Evolutionary conservation across 805 yeast genomes (phyloP).

Genomic region (Saturnispora galanensis): DNA sequence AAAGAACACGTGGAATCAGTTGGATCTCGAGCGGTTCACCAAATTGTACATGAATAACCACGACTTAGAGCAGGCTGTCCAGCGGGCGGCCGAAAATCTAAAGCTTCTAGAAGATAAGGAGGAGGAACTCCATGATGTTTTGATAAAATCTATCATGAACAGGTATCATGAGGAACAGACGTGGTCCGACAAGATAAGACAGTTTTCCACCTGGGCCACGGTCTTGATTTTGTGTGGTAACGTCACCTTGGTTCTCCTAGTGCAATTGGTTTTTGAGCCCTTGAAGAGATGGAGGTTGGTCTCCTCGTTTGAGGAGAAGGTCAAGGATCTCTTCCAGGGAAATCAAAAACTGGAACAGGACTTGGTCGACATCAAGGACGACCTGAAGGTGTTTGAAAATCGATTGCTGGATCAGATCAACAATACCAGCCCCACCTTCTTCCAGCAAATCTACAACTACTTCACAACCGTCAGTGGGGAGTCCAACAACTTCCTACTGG

Average conservation of each 20-base stretch:
- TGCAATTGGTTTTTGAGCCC: slow-evolving; percentile 87
- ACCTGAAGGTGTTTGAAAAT: slow-evolving; percentile 11
- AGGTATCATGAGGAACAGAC: slow-evolving; percentile 95
- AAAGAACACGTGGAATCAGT: slow-evolving; percentile 70
- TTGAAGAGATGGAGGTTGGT: slow-evolving; percentile 83
- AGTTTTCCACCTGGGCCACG: slow-evolving; percentile 96
- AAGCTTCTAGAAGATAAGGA: slow-evolving; percentile 48
- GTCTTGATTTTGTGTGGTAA: slow-evolving; percentile 83
- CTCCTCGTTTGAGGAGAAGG: slow-evolving; percentile 73
- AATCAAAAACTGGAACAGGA: slow-evolving; percentile 15
- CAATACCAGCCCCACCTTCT: background rate
- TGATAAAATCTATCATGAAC: slow-evolving; percentile 70
- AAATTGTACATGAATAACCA: slow-evolving; percentile 75
- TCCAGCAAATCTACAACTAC: no score
- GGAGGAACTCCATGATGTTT: slow-evolving; percentile 57
- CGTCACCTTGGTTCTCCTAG: slow-evolving; percentile 62
- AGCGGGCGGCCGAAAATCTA: slow-evolving; percentile 37
- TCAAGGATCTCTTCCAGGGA: slow-evolving; percentile 42
- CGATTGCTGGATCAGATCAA: background rate
- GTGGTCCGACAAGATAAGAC: slow-evolving; percentile 94
- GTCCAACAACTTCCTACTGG: no score
- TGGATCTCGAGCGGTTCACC: slow-evolving; percentile 79
- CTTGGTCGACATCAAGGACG: slow-evolving; percentile 13
- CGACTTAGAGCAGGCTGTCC: slow-evolving; percentile 52
- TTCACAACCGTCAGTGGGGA: no score